These are phyloP conservation scores for Talaromyces sp. DNA, from an alignment of 2,329 filamentous ascomycete species.

Conservation along the genomic window DNA sequence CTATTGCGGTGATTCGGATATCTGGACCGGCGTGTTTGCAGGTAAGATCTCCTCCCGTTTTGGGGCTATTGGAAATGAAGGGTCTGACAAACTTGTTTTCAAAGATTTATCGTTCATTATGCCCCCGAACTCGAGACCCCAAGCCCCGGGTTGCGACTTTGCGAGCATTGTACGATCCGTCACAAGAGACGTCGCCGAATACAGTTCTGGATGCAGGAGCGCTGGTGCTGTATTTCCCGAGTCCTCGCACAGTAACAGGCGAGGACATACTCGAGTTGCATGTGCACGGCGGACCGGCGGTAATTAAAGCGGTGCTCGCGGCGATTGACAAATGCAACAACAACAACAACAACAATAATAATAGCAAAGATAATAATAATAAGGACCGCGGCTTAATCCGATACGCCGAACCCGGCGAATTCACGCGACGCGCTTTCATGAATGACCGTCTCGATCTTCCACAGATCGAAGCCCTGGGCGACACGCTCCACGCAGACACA, in stretches of 20 bases:
- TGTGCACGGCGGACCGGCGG: conserved; percentile 85
- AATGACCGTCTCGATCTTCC: conserved; percentile 80
- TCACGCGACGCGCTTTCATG: conserved; percentile 86
- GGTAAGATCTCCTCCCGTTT: conserved; percentile 38
- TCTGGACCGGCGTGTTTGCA: conserved; percentile 72
- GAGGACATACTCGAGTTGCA: conserved; percentile 91
- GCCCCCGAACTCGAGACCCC: conserved; percentile 50
- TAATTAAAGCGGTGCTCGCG: conserved; percentile 76
- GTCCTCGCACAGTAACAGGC: conserved; percentile 78
- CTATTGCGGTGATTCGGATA: conserved; percentile 83
- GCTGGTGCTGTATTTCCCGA: conserved; percentile 75
- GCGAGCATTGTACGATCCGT: conserved; percentile 65
- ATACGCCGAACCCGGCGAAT: conserved; percentile 92
- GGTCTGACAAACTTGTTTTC: neutral
- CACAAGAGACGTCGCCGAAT: conserved; percentile 26
- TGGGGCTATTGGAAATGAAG: neutral
- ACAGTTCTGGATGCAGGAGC: conserved; percentile 68
- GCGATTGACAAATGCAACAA: conserved; percentile 57
- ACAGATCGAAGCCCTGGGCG: conserved; percentile 65
- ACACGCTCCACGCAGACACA: conserved; percentile 63
- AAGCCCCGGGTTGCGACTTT: conserved; percentile 63
- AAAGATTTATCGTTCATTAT: conserved; percentile 61
- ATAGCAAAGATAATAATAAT: neutral
- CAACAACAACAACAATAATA: too few relatives aligned
- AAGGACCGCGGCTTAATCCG: conserved; percentile 48